These are phyloP conservation scores for Cercophora newfieldiana DNA, from an alignment of 495 filamentous ascomycete genomes.

Conservation along the genomic window DNA sequence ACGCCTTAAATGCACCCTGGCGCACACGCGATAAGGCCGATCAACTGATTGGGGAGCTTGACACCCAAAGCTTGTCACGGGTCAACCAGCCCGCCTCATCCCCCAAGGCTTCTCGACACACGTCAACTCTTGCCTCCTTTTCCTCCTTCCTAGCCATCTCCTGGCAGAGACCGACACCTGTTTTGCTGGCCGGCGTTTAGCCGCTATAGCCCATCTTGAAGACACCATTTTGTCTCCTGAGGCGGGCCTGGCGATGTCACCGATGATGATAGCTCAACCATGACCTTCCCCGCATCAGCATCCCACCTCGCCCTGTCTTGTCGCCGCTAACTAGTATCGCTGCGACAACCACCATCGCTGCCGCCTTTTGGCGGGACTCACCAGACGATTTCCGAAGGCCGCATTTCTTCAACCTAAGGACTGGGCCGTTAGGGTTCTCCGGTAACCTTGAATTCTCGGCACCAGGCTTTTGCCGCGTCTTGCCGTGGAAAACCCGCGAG, in stretches of 20 bases:
- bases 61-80: slow-evolving; percentile 32
- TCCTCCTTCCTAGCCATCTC: background rate
- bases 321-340: background rate
- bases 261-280: slow-evolving; percentile 28
- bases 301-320: slow-evolving; percentile 6
- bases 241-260: slow-evolving; percentile 8
- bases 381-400: background rate
- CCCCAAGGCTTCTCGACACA: slow-evolving; percentile 6
- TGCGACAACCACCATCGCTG: background rate
- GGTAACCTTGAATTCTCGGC: background rate
- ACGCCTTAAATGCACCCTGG: slow-evolving; percentile 12
- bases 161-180: background rate
- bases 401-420: background rate
- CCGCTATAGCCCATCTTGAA: background rate
- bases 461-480: background rate
- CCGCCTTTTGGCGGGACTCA: background rate
- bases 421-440: background rate
- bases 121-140: slow-evolving; percentile 18
- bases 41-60: slow-evolving; percentile 33
- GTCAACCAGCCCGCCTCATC: slow-evolving; percentile 21
- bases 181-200: slow-evolving; percentile 7
- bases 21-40: slow-evolving; percentile 31
- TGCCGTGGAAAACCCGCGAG: background rate
- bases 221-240: background rate
- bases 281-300: slow-evolving; percentile 29